Conservation (phyloP, 371 early-diverging fungal genomes). For the Funneliformis caledonium region DNA sequence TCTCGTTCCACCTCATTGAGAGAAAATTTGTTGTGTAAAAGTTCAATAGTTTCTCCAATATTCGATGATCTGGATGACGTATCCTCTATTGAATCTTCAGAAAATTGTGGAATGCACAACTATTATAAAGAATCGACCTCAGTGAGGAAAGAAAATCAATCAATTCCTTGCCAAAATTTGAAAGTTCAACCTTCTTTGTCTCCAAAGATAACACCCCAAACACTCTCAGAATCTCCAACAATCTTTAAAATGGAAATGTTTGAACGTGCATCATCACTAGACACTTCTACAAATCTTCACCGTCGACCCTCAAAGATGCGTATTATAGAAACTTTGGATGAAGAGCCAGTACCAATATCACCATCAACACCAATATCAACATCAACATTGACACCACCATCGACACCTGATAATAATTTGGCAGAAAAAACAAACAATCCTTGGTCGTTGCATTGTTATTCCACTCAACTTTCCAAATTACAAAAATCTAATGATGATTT, state of each 20-base stretch:
- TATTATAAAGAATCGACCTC: not conserved
- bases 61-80: not conserved
- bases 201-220: not conserved
- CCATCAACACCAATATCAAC: not conserved
- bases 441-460: constrained; percentile 55
- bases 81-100: not conserved
- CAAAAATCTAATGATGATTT: constrained; percentile 43
- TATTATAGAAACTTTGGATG: not conserved
- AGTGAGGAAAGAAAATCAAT: not conserved
- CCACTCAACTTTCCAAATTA: constrained; percentile 46
- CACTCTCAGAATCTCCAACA: not conserved
- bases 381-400: not conserved
- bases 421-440: constrained; percentile 51
- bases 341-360: not conserved
- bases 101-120: constrained; percentile 24
- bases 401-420: constrained; percentile 22
- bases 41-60: no score
- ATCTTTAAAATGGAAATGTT: not conserved
- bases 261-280: not conserved
- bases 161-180: not conserved
- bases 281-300: not conserved
- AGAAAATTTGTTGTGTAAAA: not conserved
- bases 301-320: not conserved
- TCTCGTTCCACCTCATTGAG: not conserved
- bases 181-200: not conserved